Evolutionary conservation across 2,329 filamentous ascomycete species (phyloP), one percentile per base, ranked within the genome.

Genomic region (Calonectria multiphialidica): DNA sequence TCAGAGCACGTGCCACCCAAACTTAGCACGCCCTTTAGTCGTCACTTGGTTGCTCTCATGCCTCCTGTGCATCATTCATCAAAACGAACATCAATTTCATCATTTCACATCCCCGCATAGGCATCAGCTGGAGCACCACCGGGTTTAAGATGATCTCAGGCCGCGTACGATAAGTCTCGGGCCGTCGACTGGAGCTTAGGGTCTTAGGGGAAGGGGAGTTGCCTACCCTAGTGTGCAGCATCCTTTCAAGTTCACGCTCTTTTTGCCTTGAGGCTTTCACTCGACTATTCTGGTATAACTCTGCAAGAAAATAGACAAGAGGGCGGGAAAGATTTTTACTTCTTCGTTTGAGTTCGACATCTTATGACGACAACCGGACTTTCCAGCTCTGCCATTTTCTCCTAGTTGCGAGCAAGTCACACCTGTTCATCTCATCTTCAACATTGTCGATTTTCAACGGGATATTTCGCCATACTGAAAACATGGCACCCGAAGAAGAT

Each of bases 401-500:
- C 12, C 53, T 2, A 57, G 5, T 13, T 23, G n/a, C 33, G 21
- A 40, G 12, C 15, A 25, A 2, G 21, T 18, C 15, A 13, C 16
- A 50, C 35, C 21, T 18, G n/a, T 1, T 21, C 21, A 23, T 37
- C 13, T 40, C 6, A 40, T 59, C 18, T 59, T 7, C 53, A 16
- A 18, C 53, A 9, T 37, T 4, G n/a, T 37, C 35, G 25, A 59
- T n/a, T 37, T 59, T 18, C 3, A 9, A 5, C 15, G 15, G 21
- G 8, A 18, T 12, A 16, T 15, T 47, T 5, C n/a, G 3, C 3
- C 6, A 59, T 40, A 28, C 16, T 66, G 16, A 57, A 55, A 61
- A 15, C 33, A 84, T 84, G 82, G 76, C 74, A 30, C 71, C 76
- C 16, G 78, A 78, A 47, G 79, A 81, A 15, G 65, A 70, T 2